A percentile compares a stretch with the other conserved stretches of the same genome.
These are phyloP conservation scores for Salvia miltiorrhiza DNA, from an alignment of 257 asterid genomes.

Conservation along the genomic window DNA sequence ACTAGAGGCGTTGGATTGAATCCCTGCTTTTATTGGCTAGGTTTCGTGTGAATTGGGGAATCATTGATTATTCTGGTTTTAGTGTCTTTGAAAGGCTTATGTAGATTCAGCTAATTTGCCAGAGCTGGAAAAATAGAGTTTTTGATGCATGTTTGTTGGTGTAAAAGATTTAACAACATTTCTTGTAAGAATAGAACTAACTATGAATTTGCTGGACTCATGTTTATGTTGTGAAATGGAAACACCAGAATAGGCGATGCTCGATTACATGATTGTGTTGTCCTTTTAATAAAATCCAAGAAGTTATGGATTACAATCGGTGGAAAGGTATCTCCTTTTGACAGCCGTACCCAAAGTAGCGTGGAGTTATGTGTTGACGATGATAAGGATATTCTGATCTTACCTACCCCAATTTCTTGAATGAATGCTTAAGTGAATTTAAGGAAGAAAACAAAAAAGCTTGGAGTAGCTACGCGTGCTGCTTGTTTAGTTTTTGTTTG, in stretches of 20 bases:
- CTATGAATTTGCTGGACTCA: too few species aligned
- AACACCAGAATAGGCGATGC: neutral
- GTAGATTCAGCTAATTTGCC: neutral
- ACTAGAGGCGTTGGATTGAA: neutral
- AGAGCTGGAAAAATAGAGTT: neutral
- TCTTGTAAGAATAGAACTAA: neutral
- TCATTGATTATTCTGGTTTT: neutral
- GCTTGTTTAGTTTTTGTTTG: neutral
- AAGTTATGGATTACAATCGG: neutral
- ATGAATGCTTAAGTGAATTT: neutral
- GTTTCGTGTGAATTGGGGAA: constrained; percentile 7
- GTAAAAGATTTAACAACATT: neutral
- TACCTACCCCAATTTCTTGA: neutral
- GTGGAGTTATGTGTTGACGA: neutral
- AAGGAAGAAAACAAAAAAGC: neutral
- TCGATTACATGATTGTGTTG: neutral
- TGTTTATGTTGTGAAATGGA: neutral
- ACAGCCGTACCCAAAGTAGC: neutral
- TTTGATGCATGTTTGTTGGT: neutral
- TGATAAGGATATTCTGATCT: neutral
- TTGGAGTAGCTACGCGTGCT: neutral
- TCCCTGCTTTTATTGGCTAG: neutral
- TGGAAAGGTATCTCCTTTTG: neutral
- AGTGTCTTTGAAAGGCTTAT: neutral
- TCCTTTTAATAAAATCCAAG: neutral